A percentile compares a stretch with the other conserved stretches of the same genome.
phyloP scores from a whole-genome alignment of 208 protist species.

The Trypanosoma avium region DNA sequence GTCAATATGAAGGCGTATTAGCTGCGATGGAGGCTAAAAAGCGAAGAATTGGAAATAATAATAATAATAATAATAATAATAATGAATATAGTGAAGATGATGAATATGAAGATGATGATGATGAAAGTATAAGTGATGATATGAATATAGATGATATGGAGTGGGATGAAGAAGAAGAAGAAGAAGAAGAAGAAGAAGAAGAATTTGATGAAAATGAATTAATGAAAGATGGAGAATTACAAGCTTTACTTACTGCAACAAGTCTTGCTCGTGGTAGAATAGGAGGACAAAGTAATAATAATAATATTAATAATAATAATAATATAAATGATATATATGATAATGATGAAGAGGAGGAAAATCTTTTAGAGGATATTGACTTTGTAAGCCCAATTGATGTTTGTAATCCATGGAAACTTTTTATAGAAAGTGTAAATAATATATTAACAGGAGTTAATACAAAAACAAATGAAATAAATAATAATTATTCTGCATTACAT shows the following conservation, averaged over 20 bases:
- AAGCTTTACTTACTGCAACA: background rate
- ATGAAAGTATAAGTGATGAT: conserved; percentile 22
- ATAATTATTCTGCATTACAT: background rate
- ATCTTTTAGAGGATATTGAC: conserved; percentile 72
- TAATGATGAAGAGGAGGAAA: conserved; percentile 56
- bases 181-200: too few relatives aligned
- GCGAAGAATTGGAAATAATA: conserved; percentile 1
- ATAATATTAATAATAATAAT: conserved; percentile 2
- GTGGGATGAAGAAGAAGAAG: conserved; percentile 1
- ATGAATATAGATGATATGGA: conserved; percentile 32
- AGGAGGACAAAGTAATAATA: background rate
- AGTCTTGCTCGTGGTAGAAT: background rate
- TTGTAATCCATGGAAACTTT: conserved; percentile 54
- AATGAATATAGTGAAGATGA: conserved; percentile 26
- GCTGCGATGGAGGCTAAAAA: conserved; percentile 34
- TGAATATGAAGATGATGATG: conserved; percentile 36
- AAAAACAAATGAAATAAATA: background rate
- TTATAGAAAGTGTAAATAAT: conserved; percentile 38
- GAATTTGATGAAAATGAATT: too few relatives aligned
- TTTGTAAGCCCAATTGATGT: conserved; percentile 70
- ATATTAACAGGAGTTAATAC: conserved; percentile 5
- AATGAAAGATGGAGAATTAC: too few relatives aligned
- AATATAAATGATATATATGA: conserved; percentile 24
- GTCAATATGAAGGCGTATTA: conserved; percentile 31
- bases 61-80: conserved; percentile 2